Percentiles rank a stretch among this genome's conserved stretches.
Conservation (phyloP, 2,329 filamentous ascomycete species). For the Fonsecaea nubica region DNA sequence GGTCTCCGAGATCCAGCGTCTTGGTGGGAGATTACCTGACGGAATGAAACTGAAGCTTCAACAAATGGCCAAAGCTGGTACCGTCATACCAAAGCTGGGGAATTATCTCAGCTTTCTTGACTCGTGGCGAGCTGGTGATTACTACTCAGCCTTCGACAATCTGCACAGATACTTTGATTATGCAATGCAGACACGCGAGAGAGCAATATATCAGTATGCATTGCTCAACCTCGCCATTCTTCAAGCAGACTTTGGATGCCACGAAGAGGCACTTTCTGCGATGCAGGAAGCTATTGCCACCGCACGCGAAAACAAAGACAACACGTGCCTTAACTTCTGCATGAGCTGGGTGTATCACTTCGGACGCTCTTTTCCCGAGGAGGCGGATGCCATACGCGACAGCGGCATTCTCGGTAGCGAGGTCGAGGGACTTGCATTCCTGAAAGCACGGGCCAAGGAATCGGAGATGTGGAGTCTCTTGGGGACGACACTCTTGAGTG, state of each 20-base stretch:
- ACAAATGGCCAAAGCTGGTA: conserved; percentile 60
- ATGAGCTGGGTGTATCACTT: conserved; percentile 97
- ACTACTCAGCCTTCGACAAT: conserved; percentile 85
- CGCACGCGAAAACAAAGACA: conserved; percentile 91
- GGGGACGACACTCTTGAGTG: conserved; percentile 81
- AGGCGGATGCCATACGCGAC: conserved; percentile 73
- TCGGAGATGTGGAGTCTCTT: conserved; percentile 83
- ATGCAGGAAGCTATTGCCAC: conserved; percentile 95
- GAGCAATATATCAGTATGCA: conserved; percentile 91
- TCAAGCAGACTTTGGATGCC: conserved; percentile 93
- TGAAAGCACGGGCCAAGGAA: conserved; percentile 86
- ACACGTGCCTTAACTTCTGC: conserved; percentile 90
- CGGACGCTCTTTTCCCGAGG: conserved; percentile 78
- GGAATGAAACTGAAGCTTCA: conserved; percentile 75
- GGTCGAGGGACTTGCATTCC: conserved; percentile 79
- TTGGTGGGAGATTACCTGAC: conserved; percentile 77
- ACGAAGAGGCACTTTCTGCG: conserved; percentile 85
- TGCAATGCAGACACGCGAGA: conserved; percentile 83
- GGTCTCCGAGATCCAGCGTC: conserved; percentile 83
- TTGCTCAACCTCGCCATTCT: conserved; percentile 90
- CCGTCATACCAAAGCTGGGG: conserved; percentile 39
- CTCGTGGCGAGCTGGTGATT: conserved; percentile 89
- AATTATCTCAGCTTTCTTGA: conserved; percentile 74
- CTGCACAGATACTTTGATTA: conserved; percentile 97
- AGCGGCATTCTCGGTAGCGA: conserved; percentile 77